Percentiles rank a stretch among this genome's conserved stretches.
Conservation (phyloP, 2,329 filamentous ascomycete genomes). For the Colletotrichum tabaci region DNA sequence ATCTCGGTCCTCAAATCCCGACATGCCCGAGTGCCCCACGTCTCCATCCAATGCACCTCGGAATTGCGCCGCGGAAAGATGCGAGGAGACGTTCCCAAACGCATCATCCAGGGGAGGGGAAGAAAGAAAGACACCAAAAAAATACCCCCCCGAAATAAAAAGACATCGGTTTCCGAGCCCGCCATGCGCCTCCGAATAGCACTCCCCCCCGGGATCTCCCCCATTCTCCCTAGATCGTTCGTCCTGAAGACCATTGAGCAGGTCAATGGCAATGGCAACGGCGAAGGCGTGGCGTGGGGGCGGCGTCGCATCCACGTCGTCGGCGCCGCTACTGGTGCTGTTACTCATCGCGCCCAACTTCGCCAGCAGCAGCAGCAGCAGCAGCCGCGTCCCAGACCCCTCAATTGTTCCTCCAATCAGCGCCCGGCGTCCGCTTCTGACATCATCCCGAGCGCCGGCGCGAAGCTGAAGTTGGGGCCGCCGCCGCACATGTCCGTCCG, state of each 20-base stretch:
- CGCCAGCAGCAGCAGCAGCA: not conserved
- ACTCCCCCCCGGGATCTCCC: constrained; percentile 14
- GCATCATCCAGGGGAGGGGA: not conserved
- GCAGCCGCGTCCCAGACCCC: constrained; percentile 25
- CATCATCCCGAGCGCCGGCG: constrained; percentile 42
- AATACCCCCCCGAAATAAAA: not conserved
- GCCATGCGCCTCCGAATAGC: not conserved
- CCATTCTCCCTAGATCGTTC: constrained; percentile 2
- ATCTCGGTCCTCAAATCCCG: constrained; percentile 7
- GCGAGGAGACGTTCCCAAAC: not conserved
- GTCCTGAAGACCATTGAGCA: constrained; percentile 14
- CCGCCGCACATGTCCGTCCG: constrained; percentile 27
- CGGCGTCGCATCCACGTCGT: not conserved
- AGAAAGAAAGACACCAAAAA: too few relatives aligned
- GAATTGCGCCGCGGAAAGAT: not conserved
- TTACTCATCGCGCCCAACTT: not conserved
- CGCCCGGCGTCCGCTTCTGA: constrained; percentile 32
- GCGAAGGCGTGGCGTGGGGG: not conserved
- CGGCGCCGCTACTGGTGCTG: not conserved
- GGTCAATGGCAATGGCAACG: not conserved
- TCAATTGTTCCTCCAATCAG: constrained; percentile 44
- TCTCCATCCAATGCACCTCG: constrained; percentile 16
- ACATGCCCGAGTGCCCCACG: constrained; percentile 12
- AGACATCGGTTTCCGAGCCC: not conserved
- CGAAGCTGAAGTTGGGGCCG: constrained; percentile 13